Evolutionary conservation across 768 basidiomycete species (phyloP).

Genomic region (Leucosporidium creatinivorum): DNA sequence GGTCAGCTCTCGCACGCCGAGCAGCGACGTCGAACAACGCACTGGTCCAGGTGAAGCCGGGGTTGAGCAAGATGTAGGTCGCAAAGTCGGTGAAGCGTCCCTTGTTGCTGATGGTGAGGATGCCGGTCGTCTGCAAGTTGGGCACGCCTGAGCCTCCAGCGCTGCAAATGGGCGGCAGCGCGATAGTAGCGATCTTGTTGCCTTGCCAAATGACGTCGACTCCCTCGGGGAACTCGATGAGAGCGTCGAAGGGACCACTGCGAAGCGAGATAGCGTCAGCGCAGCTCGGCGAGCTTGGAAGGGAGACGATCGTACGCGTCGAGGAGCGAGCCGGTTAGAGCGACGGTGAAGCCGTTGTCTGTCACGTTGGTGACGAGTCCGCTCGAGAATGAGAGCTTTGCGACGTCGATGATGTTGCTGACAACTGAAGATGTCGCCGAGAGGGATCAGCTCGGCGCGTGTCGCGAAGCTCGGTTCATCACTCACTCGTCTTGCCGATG

Average conservation of each 20-base stretch:
- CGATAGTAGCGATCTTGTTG: constrained; percentile 56
- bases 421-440: constrained; percentile 3
- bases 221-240: constrained; percentile 58
- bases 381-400: constrained; percentile 51
- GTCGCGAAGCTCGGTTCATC: background rate
- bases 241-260: constrained; percentile 61
- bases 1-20: constrained; percentile 51
- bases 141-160: constrained; percentile 62
- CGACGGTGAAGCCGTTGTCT: constrained; percentile 58
- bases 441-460: constrained; percentile 48
- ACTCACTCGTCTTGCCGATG: constrained; percentile 52
- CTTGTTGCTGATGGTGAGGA: constrained; percentile 53
- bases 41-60: background rate
- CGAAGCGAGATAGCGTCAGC: constrained; percentile 24
- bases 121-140: constrained; percentile 52
- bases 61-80: constrained; percentile 43
- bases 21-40: too few relatives aligned
- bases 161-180: constrained; percentile 60
- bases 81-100: constrained; percentile 52
- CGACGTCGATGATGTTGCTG: constrained; percentile 50
- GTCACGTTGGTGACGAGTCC: constrained; percentile 56
- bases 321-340: constrained; percentile 42
- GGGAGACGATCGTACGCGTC: constrained; percentile 4
- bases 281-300: background rate
- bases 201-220: constrained; percentile 61